phyloP scores from a whole-genome alignment of 2,329 filamentous ascomycete species.

The Ceratocystis eucalypticola region DNA sequence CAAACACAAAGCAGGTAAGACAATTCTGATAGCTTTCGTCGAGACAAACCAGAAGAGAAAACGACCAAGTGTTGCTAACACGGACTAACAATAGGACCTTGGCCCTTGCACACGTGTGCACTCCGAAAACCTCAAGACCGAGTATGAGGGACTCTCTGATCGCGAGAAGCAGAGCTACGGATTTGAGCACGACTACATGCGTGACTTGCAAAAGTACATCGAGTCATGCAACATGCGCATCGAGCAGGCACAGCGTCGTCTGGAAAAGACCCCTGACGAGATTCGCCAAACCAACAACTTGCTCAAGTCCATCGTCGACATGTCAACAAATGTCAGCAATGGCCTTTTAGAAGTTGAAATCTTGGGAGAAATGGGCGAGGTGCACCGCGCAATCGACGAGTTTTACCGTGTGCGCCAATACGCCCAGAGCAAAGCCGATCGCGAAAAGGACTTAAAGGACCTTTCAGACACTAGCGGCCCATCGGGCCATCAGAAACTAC shows the following conservation, averaged over 20 bases:
- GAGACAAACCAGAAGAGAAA: neutral
- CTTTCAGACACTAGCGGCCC: constrained; percentile 86
- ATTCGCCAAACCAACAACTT: constrained; percentile 87
- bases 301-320: constrained; percentile 61
- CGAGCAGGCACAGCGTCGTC: constrained; percentile 70
- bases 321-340: constrained; percentile 62
- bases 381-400: constrained; percentile 73
- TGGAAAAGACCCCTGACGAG: constrained; percentile 97
- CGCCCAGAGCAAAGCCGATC: constrained; percentile 66
- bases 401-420: constrained; percentile 73
- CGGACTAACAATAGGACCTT: constrained; percentile 45
- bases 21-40: neutral
- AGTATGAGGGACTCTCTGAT: constrained; percentile 65
- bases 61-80: neutral
- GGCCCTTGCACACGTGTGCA: constrained; percentile 81
- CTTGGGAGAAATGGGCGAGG: constrained; percentile 66
- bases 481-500: constrained; percentile 89
- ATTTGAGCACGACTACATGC: constrained; percentile 94
- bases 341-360: constrained; percentile 77
- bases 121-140: constrained; percentile 72
- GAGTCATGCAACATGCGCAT: constrained; percentile 93
- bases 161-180: constrained; percentile 64
- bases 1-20: constrained; percentile 74
- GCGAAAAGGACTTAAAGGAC: constrained; percentile 77
- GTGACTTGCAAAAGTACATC: constrained; percentile 92